Evolutionary conservation across 306 rosid genomes (phyloP).

Genomic region (Lagenaria siceraria): DNA sequence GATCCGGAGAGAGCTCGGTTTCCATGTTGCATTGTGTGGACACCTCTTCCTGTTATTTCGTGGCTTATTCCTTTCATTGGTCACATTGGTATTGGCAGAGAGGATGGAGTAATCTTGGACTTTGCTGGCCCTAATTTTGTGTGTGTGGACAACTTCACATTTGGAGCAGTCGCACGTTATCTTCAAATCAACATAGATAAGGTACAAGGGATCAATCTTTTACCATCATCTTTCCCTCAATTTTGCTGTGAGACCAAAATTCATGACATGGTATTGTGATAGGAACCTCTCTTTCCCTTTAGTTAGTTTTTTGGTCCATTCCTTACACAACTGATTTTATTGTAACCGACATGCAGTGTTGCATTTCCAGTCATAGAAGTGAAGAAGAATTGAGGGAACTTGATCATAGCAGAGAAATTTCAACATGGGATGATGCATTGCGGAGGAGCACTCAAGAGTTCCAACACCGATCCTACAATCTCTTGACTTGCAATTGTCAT

Average conservation of each 20-base stretch:
- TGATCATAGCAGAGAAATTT: constrained; percentile 31
- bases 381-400: constrained; percentile 32
- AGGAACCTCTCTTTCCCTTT: background rate
- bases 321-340: constrained; percentile 9
- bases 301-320: too few species aligned
- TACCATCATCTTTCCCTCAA: background rate
- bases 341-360: constrained; percentile 37
- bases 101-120: constrained; percentile 93
- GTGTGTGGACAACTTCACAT: constrained; percentile 70
- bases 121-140: constrained; percentile 95
- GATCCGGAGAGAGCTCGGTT: constrained; percentile 70
- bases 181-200: constrained; percentile 52
- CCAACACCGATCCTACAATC: constrained; percentile 73
- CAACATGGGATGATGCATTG: constrained; percentile 77
- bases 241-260: background rate
- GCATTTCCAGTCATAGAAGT: constrained; percentile 17
- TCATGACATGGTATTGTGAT: background rate
- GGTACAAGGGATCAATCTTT: constrained; percentile 22
- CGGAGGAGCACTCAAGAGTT: constrained; percentile 72
- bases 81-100: constrained; percentile 90
- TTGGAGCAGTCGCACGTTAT: constrained; percentile 80
- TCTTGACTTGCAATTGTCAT: constrained; percentile 87
- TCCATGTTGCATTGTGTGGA: constrained; percentile 92
- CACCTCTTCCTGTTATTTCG: constrained; percentile 88
- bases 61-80: constrained; percentile 94